Base-by-base conservation (phyloP, 805 yeast species). In the Myxozyma monticola region DNA sequence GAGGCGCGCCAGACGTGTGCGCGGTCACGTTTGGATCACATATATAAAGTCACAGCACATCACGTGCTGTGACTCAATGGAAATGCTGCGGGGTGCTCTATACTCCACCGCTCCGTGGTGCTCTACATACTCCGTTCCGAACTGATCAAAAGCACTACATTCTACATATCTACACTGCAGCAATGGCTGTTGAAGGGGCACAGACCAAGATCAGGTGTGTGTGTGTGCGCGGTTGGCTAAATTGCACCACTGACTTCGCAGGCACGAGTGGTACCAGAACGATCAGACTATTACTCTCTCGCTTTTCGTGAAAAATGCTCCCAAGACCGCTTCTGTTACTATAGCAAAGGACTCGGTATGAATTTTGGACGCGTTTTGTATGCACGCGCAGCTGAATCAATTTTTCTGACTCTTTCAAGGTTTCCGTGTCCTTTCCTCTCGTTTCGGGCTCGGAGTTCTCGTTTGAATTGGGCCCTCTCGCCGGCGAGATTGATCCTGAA, bases 191-290 rank as follows among this genome's bases (percentile, higher is more conserved):
- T n/a, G n/a, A n/a, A n/a, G n/a, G n/a, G n/a, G n/a, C n/a, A n/a
- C n/a, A n/a, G n/a, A n/a, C n/a, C n/a, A n/a, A n/a, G n/a, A n/a
- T n/a, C n/a, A n/a, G n/a, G n/a, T n/a, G n/a, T n/a, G n/a, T n/a
- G n/a, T n/a, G n/a, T n/a, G n/a, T n/a, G n/a, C n/a, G n/a, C n/a
- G n/a, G n/a, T n/a, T n/a, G n/a, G n/a, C n/a, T n/a, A n/a, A n/a
- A n/a, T n/a, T n/a, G n/a, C 31, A 8, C 14, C 14, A 28, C 15
- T 28, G 28, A 24, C 42, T 20, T 6, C 17, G 40, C 33, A 38
- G 75, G 60, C 68, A 71, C n/a, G 90, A 85, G 57, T 85, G 85
- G 81, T 91, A 82, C 68, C 96, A 93, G 66, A 75, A 82, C 14
- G 61, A 70, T 8, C 70, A 70, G 0, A 64, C 66, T 2, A 78